Evolutionary conservation across 225 moss, liverwort and hornwort species (phyloP).

Genomic region (Pleurozium schreberi): DNA sequence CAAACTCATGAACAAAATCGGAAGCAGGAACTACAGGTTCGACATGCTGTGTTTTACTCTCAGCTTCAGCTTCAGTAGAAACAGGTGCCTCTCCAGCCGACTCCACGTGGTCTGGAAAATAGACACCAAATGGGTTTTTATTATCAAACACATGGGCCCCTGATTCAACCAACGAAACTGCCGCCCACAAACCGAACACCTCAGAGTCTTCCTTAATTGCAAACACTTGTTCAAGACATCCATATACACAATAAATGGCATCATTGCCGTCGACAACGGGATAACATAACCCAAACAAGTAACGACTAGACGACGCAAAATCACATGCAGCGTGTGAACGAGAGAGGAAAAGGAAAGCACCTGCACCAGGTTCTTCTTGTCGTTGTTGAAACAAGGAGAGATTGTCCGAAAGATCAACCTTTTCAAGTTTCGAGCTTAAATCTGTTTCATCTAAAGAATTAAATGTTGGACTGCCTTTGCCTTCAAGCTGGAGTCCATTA

Average conservation of each 20-base stretch:
- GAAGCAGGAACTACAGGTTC: neutral
- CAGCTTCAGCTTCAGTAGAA: constrained; percentile 6
- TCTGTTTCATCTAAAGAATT: constrained; percentile 36
- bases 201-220: neutral
- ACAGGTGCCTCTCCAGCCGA: constrained; percentile 15
- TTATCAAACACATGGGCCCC: constrained; percentile 16
- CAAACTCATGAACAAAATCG: constrained; percentile 18
- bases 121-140: constrained; percentile 16
- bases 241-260: neutral
- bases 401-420: constrained; percentile 55
- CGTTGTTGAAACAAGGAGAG: constrained; percentile 42
- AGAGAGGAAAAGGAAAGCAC: neutral
- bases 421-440: constrained; percentile 56
- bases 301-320: neutral
- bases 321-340: neutral
- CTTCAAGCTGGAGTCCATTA: constrained; percentile 31
- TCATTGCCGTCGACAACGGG: neutral
- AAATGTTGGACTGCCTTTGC: constrained; percentile 35
- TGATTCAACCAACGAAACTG: constrained; percentile 26
- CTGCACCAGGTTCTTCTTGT: constrained; percentile 17
- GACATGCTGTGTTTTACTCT: neutral
- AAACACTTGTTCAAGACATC: neutral
- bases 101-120: constrained; percentile 18
- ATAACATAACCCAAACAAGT: neutral
- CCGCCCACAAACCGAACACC: constrained; percentile 24